phyloP scores from a whole-genome alignment of 1,284 basidiomycete genomes.

The Anthracocystis setariae region DNA sequence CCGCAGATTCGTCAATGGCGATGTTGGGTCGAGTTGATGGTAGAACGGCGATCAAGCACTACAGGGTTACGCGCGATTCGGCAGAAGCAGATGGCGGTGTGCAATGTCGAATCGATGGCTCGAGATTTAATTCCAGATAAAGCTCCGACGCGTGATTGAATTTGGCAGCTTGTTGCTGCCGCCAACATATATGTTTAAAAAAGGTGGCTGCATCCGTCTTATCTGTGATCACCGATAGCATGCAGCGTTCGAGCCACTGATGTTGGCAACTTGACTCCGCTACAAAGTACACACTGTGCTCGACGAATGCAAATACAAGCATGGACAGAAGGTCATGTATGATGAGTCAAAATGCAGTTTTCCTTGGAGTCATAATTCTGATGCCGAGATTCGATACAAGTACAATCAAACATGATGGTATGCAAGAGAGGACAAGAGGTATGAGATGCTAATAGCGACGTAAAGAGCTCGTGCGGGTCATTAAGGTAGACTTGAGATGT shows the following conservation, averaged over 20 bases:
- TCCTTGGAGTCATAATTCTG: slow-evolving; percentile 16
- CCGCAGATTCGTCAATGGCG: not conserved
- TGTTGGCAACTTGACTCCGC: too few relatives aligned
- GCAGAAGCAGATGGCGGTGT: slow-evolving; percentile 11
- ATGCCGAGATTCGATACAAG: slow-evolving; percentile 30
- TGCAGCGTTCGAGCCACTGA: too few relatives aligned
- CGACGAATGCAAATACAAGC: too few relatives aligned
- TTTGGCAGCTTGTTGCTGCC: not conserved
- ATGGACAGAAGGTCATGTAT: too few relatives aligned
- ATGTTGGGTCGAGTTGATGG: slow-evolving; percentile 1
- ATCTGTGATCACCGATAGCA: not conserved
- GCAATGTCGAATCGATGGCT: not conserved
- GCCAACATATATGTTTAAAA: not conserved
- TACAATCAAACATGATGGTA: slow-evolving; percentile 14
- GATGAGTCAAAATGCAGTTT: slow-evolving; percentile 1
- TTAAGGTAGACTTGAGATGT: not conserved
- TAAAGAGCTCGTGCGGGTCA: too few relatives aligned
- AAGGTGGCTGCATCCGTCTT: not conserved
- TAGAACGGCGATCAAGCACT: slow-evolving; percentile 4
- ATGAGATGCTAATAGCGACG: slow-evolving; percentile 10
- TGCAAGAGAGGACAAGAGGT: not conserved
- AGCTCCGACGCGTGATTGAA: slow-evolving; percentile 3
- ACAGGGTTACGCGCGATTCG: slow-evolving; percentile 11
- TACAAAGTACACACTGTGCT: too few relatives aligned
- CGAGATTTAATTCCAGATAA: not conserved